phyloP scores from a whole-genome alignment of 2,329 filamentous ascomycete species.

The Fusarium newnesense region DNA sequence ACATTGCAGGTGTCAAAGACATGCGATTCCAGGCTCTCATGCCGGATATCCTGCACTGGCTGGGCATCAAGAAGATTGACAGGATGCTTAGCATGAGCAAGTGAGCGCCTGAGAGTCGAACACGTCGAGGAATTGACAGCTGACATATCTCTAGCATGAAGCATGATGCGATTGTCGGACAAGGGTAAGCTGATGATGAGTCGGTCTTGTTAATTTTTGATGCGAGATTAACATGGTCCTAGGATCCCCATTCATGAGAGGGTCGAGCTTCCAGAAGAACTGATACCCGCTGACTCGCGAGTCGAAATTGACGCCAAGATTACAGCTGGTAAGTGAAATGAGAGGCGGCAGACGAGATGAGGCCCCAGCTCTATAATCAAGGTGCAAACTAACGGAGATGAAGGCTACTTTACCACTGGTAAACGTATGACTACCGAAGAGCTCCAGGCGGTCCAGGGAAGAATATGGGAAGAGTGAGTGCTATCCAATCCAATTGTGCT shows the following conservation, averaged over 20 bases:
- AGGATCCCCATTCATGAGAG: constrained; percentile 88
- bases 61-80: constrained; percentile 98
- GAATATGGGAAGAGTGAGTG: constrained; percentile 85
- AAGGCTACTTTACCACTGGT: constrained; percentile 84
- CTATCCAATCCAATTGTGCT: constrained; percentile 1
- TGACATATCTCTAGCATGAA: constrained; percentile 74
- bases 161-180: constrained; percentile 86
- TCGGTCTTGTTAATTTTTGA: constrained; percentile 1
- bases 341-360: constrained; percentile 1
- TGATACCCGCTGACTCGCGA: constrained; percentile 92
- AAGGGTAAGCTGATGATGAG: constrained; percentile 65
- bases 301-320: constrained; percentile 99
- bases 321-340: constrained; percentile 76
- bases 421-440: constrained; percentile 91
- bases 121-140: constrained; percentile 28
- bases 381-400: constrained; percentile 34
- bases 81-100: constrained; percentile 99
- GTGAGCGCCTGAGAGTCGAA: constrained; percentile 58
- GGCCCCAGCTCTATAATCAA: not conserved
- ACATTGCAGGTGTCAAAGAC: constrained; percentile 94
- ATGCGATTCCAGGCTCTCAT: constrained; percentile 99
- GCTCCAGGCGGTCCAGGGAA: constrained; percentile 84
- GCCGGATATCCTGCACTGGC: constrained; percentile 97
- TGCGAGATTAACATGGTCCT: constrained; percentile 25
- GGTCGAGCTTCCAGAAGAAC: constrained; percentile 89